A percentile compares a stretch with the other conserved stretches of the same genome.
Evolutionary conservation across 108 stramenopile species (phyloP).

Genomic region (Skeletonema grethae): DNA sequence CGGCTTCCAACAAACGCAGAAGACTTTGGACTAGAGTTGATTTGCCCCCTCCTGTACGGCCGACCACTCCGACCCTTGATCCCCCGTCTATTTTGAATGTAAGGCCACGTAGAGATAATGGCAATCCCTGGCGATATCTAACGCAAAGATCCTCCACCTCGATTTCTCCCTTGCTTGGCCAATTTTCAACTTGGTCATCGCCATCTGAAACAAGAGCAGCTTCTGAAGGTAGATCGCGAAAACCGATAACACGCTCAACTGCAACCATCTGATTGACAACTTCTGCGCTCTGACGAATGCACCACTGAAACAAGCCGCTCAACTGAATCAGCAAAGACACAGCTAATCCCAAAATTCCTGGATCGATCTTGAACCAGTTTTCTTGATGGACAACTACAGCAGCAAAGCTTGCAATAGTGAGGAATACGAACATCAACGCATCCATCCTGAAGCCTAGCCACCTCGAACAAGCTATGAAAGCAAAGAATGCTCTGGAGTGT

Average conservation of each 20-base stretch:
- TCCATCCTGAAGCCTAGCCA: conserved; percentile 96
- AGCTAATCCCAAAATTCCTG: conserved; percentile 78
- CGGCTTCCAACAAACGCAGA: conserved; percentile 83
- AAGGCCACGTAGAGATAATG: conserved; percentile 70
- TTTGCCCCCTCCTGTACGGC: conserved; percentile 75
- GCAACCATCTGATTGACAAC: conserved; percentile 93
- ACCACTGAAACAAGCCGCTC: conserved; percentile 76
- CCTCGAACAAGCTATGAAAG: conserved; percentile 76
- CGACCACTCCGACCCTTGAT: conserved; percentile 77
- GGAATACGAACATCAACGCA: conserved; percentile 67
- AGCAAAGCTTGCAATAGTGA: conserved; percentile 71
- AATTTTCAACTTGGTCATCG: conserved; percentile 56
- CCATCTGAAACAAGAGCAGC: conserved; percentile 57
- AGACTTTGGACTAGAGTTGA: conserved; percentile 72
- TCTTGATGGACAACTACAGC: conserved; percentile 70
- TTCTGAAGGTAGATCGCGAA: conserved; percentile 70
- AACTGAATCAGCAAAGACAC: conserved; percentile 75
- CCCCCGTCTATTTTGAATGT: conserved; percentile 71
- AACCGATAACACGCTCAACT: conserved; percentile 81
- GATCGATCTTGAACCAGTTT: conserved; percentile 70
- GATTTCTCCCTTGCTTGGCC: conserved; percentile 81
- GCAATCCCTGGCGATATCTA: conserved; percentile 78
- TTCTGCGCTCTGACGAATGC: conserved; percentile 83
- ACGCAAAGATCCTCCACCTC: conserved; percentile 61
- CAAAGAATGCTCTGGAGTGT: conserved; percentile 69